Evolutionary conservation across 164 flowering plant genomes (phyloP), one percentile per base, ranked within the genome.

Genomic region (Berberis thunbergii): DNA sequence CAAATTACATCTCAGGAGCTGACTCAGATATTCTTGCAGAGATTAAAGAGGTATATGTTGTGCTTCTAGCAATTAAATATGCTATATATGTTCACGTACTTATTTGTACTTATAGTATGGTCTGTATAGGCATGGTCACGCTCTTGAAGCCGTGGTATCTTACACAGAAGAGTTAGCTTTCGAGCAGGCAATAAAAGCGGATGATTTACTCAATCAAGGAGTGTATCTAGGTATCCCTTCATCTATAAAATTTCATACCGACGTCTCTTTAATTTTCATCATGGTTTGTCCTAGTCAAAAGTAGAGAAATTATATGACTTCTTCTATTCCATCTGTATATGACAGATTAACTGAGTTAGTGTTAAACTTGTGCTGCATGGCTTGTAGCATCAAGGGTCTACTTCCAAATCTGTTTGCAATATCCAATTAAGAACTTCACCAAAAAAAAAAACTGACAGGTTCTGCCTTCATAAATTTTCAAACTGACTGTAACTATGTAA

Each of bases 121-220:
- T 46, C 4, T 3, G 43, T 42, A 43, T 67, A 90, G 96, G 83
- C 83, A 86, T 67, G 70, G 79, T 67, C 81, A 60, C 66, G 81
- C 75, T 70, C 88, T 93, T 64, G 86, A 88, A 78, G 82, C 87
- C 49, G 97, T 90, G 13, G 70, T 90, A 10, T 71, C 96, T 54
- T 78, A 68, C 60, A 90, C 97, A 4, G 97, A 90, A 67, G 97
- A 90, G 54, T 70, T 93, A 62, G 98, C 98, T 43, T 86, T 72
- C 73, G 57, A 73, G 54, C 98, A 93, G 72, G 97, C 97, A 13
- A 84, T 79, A 62, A 78, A 81, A 57, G 98, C 92, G 56, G 97
- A 93, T 73, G 63, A 78, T 42, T 72, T 90, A 63, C 82, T 93
- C 58, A 76, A 84, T 41, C 71, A 77, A 65, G 98, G 96, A 70